A percentile compares a stretch with the other conserved stretches of the same genome.
These are phyloP conservation scores for Ophiostoma sp. DNA, from an alignment of 2,329 filamentous ascomycete genomes.

Conservation along the genomic window DNA sequence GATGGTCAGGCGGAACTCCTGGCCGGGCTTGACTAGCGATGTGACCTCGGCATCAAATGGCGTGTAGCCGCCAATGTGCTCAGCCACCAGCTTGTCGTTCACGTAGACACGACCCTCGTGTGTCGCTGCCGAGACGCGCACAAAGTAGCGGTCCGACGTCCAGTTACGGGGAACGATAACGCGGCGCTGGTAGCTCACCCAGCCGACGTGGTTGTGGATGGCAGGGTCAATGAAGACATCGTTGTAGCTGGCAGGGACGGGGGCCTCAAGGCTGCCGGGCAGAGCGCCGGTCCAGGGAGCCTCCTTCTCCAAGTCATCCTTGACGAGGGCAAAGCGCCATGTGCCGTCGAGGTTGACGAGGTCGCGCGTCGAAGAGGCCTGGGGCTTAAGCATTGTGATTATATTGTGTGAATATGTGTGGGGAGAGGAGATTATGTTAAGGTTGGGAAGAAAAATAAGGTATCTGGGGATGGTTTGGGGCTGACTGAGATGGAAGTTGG, in stretches of 20 bases:
- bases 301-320: not conserved
- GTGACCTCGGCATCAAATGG: slow-evolving; percentile 1
- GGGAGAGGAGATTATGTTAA: too few species aligned
- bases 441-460: too few species aligned
- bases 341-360: not conserved
- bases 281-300: not conserved
- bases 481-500: not conserved
- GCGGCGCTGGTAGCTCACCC: not conserved
- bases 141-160: not conserved
- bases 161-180: not conserved
- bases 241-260: slow-evolving; percentile 6
- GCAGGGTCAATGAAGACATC: not conserved
- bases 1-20: not conserved
- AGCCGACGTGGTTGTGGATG: slow-evolving; percentile 4
- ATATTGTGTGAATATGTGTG: too few species aligned
- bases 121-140: not conserved
- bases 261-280: not conserved
- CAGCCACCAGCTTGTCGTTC: not conserved
- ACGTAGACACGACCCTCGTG: not conserved
- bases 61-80: slow-evolving; percentile 10
- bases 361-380: not conserved
- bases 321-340: not conserved
- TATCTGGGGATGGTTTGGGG: not conserved
- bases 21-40: not conserved
- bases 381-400: not conserved